Evolutionary conservation across 2,329 filamentous ascomycete genomes (phyloP).

Genomic region (Knufia petricola): DNA sequence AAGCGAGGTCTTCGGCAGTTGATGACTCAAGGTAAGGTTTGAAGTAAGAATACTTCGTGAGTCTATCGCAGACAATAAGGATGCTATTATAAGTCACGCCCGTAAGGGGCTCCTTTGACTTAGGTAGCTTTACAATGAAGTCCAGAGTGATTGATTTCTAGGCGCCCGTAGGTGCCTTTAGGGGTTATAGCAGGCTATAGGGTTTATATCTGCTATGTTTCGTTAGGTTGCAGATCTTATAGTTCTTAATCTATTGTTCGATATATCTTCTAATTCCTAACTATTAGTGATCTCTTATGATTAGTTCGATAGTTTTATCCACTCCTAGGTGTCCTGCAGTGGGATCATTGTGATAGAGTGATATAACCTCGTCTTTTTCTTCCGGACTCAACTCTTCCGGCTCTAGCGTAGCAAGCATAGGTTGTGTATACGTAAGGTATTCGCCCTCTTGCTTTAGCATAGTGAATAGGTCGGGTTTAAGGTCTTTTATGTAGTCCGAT

Average conservation of each 20-base stretch:
- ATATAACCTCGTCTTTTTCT: constrained; percentile 9
- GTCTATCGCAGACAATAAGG: constrained; percentile 8
- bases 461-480: background rate
- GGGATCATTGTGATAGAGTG: constrained; percentile 8
- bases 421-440: constrained; percentile 6
- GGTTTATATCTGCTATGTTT: constrained; percentile 13
- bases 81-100: constrained; percentile 8
- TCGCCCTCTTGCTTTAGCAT: constrained; percentile 4
- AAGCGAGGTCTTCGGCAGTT: constrained; percentile 3
- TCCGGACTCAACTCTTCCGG: background rate
- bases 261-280: constrained; percentile 11
- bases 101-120: constrained; percentile 3
- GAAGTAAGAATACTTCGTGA: constrained; percentile 9
- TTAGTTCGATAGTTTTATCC: constrained; percentile 13
- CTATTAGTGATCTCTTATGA: constrained; percentile 10
- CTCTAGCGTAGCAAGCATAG: background rate
- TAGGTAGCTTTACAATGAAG: constrained; percentile 6
- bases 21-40: constrained; percentile 1
- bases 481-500: constrained; percentile 12
- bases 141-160: constrained; percentile 17
- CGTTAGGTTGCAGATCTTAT: constrained; percentile 8
- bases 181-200: constrained; percentile 8
- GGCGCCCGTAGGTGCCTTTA: constrained; percentile 19
- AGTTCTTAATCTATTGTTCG: constrained; percentile 12
- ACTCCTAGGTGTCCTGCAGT: constrained; percentile 8